Conservation (phyloP, 805 yeast genomes). For the Candida silvicultrix region DNA sequence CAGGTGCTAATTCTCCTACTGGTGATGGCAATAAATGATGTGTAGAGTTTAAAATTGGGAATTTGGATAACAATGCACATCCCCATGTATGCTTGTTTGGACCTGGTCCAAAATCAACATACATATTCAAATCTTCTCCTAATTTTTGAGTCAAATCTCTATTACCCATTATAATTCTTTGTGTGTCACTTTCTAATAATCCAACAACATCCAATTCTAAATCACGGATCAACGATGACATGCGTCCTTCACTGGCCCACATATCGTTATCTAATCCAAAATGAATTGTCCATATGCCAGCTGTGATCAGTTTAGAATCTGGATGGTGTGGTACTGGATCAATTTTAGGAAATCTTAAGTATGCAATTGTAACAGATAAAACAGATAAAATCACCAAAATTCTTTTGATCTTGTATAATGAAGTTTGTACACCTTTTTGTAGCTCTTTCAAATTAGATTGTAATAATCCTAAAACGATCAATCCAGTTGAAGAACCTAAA, state of each 20-base stretch:
- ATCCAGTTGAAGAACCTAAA: conserved; percentile 45
- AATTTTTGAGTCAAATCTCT: conserved; percentile 87
- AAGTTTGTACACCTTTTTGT: background rate
- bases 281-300: conserved; percentile 98
- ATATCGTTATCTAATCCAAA: conserved; percentile 95
- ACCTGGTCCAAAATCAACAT: conserved; percentile 96
- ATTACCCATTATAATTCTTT: conserved; percentile 90
- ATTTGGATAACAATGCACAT: conserved; percentile 82
- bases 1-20: conserved; percentile 97
- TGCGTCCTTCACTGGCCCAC: conserved; percentile 94
- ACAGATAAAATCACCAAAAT: conserved; percentile 33
- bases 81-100: conserved; percentile 99
- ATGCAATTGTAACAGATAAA: conserved; percentile 45
- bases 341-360: conserved; percentile 48
- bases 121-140: conserved; percentile 91
- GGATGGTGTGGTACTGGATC: conserved; percentile 68
- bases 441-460: conserved; percentile 2
- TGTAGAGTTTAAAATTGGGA: conserved; percentile 85
- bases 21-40: conserved; percentile 95
- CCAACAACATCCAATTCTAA: conserved; percentile 91
- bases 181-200: conserved; percentile 86
- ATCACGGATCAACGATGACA: conserved; percentile 77
- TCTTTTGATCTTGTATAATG: conserved; percentile 13
- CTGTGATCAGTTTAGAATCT: conserved; percentile 66
- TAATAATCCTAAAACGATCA: conserved; percentile 48